Evolutionary conservation across 148 eudicot genomes (phyloP), one percentile per base, ranked within the genome.

Genomic region (Rhododendron griersonianum): DNA sequence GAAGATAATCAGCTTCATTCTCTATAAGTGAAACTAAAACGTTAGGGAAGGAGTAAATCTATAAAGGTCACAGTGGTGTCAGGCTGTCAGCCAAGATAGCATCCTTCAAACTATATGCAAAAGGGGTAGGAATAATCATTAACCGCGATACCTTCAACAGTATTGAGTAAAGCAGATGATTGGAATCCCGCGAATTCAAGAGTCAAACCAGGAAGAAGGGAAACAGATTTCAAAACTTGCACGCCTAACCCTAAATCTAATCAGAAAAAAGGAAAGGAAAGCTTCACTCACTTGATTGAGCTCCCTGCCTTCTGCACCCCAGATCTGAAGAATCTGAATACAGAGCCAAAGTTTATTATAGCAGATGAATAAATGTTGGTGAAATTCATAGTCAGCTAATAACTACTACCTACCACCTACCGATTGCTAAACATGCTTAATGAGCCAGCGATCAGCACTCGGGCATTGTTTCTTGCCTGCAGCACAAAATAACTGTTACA

Each of bases 401-500:
- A 44, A 44, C 33, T 78, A 78, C 25, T 75, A 87, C 93, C 79
- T 88, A 93, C 98, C 92, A 87, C 93, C 81, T 88, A 93, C 98
- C 93, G 84, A 86, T 94, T 92, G 87, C 98, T 93, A 89, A 96
- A 96, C 92, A 96, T 86, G 81, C 90, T 91, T 80, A 96, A 85
- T 47, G 98, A 96, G 82, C 98, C 98, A 53, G 98, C 89, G 51
- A 96, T 93, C 77, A 96, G 57, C 47, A 92, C 83, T 35, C 98
- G 89, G 76, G 98, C 98, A 91, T 94, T 93, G 85, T 96, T 96
- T 91, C 98, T 92, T 30, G 98, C 98, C 98, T 96, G 92, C 87
- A 85, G 11, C 48, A 37, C 21, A 48, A 18, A 73, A 33, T 21
- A 50, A 1, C 30, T 7, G 30, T 84, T 33, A 84, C 41, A 19